Conservation (phyloP, 805 yeast species). For the Wickerhamomyces mucosus region DNA sequence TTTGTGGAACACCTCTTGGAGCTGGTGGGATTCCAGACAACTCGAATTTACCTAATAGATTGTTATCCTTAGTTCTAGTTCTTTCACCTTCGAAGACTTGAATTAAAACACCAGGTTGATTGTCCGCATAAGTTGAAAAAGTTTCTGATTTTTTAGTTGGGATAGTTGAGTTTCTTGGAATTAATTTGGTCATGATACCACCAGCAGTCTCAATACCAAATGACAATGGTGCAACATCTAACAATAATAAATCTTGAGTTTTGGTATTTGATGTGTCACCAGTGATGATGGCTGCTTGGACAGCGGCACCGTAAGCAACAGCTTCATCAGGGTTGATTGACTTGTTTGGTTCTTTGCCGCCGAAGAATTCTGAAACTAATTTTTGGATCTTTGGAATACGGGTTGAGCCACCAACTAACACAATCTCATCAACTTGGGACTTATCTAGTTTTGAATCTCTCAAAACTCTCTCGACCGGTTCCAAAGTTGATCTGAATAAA, state of each 20-base stretch:
- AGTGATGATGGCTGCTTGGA: conserved; percentile 94
- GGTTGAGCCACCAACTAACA: conserved; percentile 96
- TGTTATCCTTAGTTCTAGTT: conserved; percentile 93
- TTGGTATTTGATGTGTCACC: conserved; percentile 90
- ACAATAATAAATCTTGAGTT: conserved; percentile 93
- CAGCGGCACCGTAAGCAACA: conserved; percentile 99
- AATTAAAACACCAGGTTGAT: conserved; percentile 99
- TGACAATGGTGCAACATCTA: conserved; percentile 98
- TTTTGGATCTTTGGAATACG: conserved; percentile 99
- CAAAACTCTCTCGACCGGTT: conserved; percentile 95
- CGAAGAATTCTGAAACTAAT: conserved; percentile 93
- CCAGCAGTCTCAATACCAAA: conserved; percentile 99
- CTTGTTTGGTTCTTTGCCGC: conserved; percentile 97
- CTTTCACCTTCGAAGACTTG: conserved; percentile 99
- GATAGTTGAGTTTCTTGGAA: conserved; percentile 97
- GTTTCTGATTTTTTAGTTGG: conserved; percentile 98
- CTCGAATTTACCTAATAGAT: conserved; percentile 95
- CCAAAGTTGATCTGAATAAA: conserved; percentile 87
- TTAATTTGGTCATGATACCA: conserved; percentile 99
- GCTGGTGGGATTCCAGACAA: conserved; percentile 96
- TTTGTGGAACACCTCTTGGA: conserved; percentile 98
- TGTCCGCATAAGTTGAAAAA: conserved; percentile 96
- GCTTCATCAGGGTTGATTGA: conserved; percentile 99
- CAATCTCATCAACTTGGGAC: conserved; percentile 91
- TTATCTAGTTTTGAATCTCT: conserved; percentile 90